Evolutionary conservation across 139 green algal species (phyloP).

Genomic region (Axilococcus clingmanii): DNA sequence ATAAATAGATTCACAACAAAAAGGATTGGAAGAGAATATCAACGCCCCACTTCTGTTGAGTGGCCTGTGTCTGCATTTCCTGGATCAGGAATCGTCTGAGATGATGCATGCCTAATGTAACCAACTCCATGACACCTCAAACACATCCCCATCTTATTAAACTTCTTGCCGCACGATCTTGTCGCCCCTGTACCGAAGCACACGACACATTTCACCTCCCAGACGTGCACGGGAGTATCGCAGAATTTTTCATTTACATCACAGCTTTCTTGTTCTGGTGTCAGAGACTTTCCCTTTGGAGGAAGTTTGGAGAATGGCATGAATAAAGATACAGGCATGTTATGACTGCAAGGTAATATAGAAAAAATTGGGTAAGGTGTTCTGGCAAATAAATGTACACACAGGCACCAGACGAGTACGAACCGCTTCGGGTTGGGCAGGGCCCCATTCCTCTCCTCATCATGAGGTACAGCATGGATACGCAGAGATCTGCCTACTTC

Average conservation of each 20-base stretch:
- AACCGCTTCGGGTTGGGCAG: no score
- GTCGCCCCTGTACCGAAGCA: not conserved
- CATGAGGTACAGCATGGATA: no score
- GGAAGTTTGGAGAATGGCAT: not conserved
- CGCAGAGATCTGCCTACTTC: no score
- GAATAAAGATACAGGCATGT: not conserved
- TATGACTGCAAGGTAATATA: no score
- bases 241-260: constrained; percentile 3
- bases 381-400: no score
- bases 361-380: no score
- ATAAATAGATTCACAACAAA: not conserved
- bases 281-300: constrained; percentile 1
- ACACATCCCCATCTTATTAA: not conserved
- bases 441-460: no score
- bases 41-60: not conserved
- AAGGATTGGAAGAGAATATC: not conserved
- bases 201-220: constrained; percentile 8
- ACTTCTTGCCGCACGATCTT: not conserved
- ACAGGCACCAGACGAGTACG: no score
- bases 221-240: constrained; percentile 6
- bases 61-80: not conserved
- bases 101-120: constrained; percentile 3
- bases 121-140: constrained; percentile 1
- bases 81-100: not conserved
- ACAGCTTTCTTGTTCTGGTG: not conserved